A percentile compares a stretch with the other conserved stretches of the same genome.
Conservation (phyloP, 352 stramenopile species). For the Globisporangium lucens region DNA sequence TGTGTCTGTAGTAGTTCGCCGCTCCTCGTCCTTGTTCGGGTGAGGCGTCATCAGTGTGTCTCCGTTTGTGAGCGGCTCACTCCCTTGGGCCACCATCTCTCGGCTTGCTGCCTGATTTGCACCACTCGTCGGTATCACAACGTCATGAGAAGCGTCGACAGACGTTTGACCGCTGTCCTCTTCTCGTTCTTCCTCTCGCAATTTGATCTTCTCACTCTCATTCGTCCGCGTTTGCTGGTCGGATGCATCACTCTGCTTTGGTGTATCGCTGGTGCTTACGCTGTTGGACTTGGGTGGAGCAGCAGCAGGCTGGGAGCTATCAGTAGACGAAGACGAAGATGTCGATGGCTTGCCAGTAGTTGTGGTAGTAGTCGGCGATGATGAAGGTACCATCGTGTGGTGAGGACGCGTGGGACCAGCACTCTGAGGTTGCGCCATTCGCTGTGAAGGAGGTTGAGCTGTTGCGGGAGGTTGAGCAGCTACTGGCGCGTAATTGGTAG, state of each 20-base stretch:
- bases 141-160: background rate
- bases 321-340: background rate
- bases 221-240: background rate
- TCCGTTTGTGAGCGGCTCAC: background rate
- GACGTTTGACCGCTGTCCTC: background rate
- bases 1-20: too few relatives aligned
- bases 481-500: background rate
- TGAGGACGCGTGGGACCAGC: conserved; percentile 10
- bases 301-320: background rate
- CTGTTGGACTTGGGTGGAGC: background rate
- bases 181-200: background rate
- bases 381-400: background rate
- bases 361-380: background rate
- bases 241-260: background rate
- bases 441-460: conserved; percentile 1
- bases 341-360: background rate
- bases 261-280: background rate
- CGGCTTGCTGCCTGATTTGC: background rate
- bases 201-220: background rate
- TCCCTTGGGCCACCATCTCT: background rate
- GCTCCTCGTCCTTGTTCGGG: background rate
- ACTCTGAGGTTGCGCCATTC: conserved; percentile 13
- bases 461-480: background rate
- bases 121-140: background rate
- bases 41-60: too few relatives aligned